Percentiles rank a stretch among this genome's conserved stretches.
Conservation (phyloP, 176 grass and related monocot genomes). For the Melocanna baccifera region DNA sequence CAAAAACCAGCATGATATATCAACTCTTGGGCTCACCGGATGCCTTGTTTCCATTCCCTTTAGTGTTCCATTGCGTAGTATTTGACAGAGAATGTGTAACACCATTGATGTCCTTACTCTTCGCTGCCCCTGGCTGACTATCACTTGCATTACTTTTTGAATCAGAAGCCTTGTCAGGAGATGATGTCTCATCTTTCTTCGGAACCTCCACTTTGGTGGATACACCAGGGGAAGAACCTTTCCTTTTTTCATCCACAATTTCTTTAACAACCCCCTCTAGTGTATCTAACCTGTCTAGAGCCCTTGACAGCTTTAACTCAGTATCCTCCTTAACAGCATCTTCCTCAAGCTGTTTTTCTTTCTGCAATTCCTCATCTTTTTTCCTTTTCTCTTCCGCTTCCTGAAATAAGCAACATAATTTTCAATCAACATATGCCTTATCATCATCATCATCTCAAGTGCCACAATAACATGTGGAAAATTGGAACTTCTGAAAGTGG, state of each 20-base stretch:
- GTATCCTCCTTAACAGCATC: constrained; percentile 56
- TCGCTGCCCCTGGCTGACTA: background rate
- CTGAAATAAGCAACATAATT: constrained; percentile 42
- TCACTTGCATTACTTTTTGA: background rate
- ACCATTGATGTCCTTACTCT: constrained; percentile 25
- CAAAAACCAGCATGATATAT: background rate
- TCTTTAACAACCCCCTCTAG: constrained; percentile 66
- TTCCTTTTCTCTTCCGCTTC: constrained; percentile 75
- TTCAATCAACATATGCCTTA: background rate
- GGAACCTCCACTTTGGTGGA: constrained; percentile 1
- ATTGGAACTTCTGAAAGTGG: background rate
- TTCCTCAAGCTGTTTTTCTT: constrained; percentile 60
- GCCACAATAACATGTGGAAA: background rate
- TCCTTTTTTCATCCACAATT: constrained; percentile 59
- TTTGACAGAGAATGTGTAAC: constrained; percentile 6
- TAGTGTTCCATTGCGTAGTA: background rate
- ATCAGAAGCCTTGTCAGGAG: background rate
- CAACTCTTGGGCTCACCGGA: background rate
- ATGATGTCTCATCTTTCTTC: constrained; percentile 7
- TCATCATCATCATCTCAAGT: background rate
- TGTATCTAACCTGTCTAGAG: constrained; percentile 65
- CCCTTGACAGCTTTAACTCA: constrained; percentile 52
- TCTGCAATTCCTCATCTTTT: constrained; percentile 52
- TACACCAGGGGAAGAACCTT: constrained; percentile 22
- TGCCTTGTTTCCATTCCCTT: constrained; percentile 8